Evolutionary conservation across 2,329 filamentous ascomycete genomes (phyloP).

Genomic region (Fusarium multiceps): DNA sequence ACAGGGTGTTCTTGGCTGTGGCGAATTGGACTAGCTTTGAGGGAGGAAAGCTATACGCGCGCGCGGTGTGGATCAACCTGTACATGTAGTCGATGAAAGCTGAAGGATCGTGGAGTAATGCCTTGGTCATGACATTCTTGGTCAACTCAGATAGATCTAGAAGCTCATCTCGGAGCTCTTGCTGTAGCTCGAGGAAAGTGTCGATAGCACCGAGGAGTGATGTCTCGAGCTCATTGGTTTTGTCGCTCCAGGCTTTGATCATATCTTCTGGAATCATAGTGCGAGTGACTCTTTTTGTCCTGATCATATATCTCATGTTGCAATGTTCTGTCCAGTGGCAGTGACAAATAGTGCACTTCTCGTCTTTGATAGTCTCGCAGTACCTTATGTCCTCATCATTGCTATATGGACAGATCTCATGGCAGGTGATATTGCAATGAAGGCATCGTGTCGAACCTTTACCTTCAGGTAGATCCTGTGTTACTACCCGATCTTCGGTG

Average conservation of each 20-base stretch:
- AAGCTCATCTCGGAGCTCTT: neutral
- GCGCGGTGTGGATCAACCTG: neutral
- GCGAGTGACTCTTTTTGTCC: neutral
- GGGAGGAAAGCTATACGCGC: neutral
- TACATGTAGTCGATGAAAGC: neutral
- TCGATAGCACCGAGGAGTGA: neutral
- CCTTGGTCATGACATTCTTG: neutral
- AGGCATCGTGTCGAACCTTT: neutral
- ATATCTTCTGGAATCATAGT: neutral
- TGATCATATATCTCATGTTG: neutral
- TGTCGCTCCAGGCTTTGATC: neutral
- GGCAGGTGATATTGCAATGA: neutral
- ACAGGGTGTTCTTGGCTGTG: neutral
- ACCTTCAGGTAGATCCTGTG: neutral
- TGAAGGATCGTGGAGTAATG: neutral
- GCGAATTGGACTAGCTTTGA: neutral
- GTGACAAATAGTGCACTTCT: neutral
- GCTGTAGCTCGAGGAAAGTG: neutral
- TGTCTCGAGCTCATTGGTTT: neutral
- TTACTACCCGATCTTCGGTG: neutral
- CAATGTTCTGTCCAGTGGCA: constrained; percentile 1
- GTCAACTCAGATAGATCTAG: neutral
- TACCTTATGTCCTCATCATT: neutral
- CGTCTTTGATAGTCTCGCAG: neutral
- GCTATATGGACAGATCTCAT: neutral